A percentile compares a stretch with the other conserved stretches of the same genome.
Conservation (phyloP, 2,329 filamentous ascomycete species). For the Xylariaceae sp. region DNA sequence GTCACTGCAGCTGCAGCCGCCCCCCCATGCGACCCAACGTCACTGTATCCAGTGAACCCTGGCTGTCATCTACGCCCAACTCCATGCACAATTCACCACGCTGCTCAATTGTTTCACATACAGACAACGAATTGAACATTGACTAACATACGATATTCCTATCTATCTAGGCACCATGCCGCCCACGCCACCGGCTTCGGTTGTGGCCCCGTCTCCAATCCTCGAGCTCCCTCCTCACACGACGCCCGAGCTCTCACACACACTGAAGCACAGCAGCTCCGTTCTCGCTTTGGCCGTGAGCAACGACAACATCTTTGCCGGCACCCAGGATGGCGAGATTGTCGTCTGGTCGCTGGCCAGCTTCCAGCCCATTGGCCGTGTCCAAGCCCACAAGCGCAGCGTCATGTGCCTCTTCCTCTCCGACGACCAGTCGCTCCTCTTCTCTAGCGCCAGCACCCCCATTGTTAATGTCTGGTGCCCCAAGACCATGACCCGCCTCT, state of each 20-base stretch:
- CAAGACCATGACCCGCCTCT: conserved; percentile 69
- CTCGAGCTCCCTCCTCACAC: conserved; percentile 30
- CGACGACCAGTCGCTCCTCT: conserved; percentile 70
- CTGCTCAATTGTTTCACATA: no score
- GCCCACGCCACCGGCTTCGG: conserved; percentile 13
- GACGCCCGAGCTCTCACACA: conserved; percentile 67
- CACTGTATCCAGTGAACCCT: no score
- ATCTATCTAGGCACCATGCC: conserved; percentile 21
- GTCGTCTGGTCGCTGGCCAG: conserved; percentile 86
- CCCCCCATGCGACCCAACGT: no score
- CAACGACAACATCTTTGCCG: conserved; percentile 80
- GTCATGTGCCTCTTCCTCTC: conserved; percentile 84
- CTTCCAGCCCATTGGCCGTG: conserved; percentile 73
- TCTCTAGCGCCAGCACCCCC: conserved; percentile 91
- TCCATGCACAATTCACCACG: no score
- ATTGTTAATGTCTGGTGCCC: conserved; percentile 94
- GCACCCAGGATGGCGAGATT: conserved; percentile 91
- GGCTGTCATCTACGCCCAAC: no score
- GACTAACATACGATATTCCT: no score
- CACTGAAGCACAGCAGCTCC: conserved; percentile 72
- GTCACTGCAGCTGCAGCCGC: no score
- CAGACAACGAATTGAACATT: no score
- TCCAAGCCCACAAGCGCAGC: conserved; percentile 88
- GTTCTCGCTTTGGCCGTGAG: conserved; percentile 82
- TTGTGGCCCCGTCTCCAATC: conserved; percentile 24